These are phyloP conservation scores for Hymenoscyphus fructigenus DNA, from an alignment of 2,329 filamentous ascomycete genomes.

Conservation along the genomic window DNA sequence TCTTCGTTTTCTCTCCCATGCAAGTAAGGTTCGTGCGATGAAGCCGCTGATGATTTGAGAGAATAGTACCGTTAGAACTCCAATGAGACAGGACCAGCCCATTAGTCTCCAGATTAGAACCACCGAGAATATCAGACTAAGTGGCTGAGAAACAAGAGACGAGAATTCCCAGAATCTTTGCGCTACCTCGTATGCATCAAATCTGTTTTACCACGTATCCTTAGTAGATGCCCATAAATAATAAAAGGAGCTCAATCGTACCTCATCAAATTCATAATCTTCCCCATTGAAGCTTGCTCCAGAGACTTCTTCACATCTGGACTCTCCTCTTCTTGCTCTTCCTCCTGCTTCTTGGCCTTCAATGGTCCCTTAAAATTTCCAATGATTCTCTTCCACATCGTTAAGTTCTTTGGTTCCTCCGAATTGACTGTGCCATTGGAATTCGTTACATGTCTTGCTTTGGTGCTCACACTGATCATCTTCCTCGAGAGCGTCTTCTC, in stretches of 20 bases:
- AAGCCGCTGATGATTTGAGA: conserved; percentile 69
- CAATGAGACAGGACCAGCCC: conserved; percentile 75
- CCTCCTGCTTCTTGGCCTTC: conserved; percentile 20
- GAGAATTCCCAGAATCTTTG: conserved; percentile 86
- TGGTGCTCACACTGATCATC: conserved; percentile 33
- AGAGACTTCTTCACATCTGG: conserved; percentile 38
- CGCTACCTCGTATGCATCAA: conserved; percentile 76
- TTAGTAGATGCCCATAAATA: conserved; percentile 11
- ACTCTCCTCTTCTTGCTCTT: conserved; percentile 22
- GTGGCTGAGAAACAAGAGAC: conserved; percentile 70
- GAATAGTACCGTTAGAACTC: conserved; percentile 65
- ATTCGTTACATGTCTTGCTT: conserved; percentile 20
- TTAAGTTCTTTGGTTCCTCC: conserved; percentile 11
- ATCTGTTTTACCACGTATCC: conserved; percentile 16
- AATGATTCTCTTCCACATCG: conserved; percentile 19
- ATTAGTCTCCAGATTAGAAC: conserved; percentile 75
- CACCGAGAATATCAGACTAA: conserved; percentile 73
- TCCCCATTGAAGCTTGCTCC: conserved; percentile 76
- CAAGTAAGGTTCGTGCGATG: conserved; percentile 64
- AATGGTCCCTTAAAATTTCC: conserved; percentile 28
- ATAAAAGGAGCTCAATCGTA: conserved; percentile 38
- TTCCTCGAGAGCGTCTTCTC: conserved; percentile 55
- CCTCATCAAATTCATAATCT: conserved; percentile 85
- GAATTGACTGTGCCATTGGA: conserved; percentile 14
- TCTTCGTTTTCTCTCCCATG: conserved; percentile 69